Conservation (phyloP, 2,329 filamentous ascomycete species). For the Penicillium sp. region DNA sequence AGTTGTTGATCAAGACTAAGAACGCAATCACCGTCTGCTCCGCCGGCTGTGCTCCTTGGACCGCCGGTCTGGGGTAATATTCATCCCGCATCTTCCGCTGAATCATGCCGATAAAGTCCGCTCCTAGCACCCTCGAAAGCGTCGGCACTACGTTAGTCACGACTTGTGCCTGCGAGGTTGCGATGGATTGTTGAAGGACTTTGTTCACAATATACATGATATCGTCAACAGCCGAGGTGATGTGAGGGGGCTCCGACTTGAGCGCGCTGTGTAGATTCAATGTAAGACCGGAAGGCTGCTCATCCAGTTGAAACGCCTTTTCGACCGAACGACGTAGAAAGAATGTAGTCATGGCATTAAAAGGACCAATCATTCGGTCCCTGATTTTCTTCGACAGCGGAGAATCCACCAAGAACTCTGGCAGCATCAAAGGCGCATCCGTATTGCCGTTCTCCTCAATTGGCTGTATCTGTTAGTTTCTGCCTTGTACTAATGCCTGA, state of each 20-base stretch:
- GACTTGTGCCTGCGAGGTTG: slow-evolving; percentile 77
- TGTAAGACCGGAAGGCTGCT: slow-evolving; percentile 74
- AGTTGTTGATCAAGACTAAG: slow-evolving; percentile 89
- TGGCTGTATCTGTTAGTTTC: slow-evolving; percentile 40
- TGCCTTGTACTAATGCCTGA: not conserved
- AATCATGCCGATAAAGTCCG: slow-evolving; percentile 94
- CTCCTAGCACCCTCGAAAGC: slow-evolving; percentile 72
- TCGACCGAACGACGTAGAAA: slow-evolving; percentile 96
- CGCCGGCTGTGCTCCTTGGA: slow-evolving; percentile 77
- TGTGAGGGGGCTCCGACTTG: slow-evolving; percentile 77
- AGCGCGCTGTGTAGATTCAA: slow-evolving; percentile 69
- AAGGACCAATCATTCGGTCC: slow-evolving; percentile 70
- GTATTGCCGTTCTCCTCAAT: slow-evolving; percentile 50
- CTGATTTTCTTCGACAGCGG: slow-evolving; percentile 75
- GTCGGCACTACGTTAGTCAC: slow-evolving; percentile 74
- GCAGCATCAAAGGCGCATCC: slow-evolving; percentile 55
- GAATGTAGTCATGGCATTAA: slow-evolving; percentile 90
- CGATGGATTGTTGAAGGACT: slow-evolving; percentile 78
- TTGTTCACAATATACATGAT: slow-evolving; percentile 99
- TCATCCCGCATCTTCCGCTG: slow-evolving; percentile 98
- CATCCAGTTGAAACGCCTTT: slow-evolving; percentile 95
- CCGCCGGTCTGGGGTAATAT: slow-evolving; percentile 74
- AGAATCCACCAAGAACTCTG: slow-evolving; percentile 72
- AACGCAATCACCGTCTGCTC: slow-evolving; percentile 87
- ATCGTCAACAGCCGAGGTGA: slow-evolving; percentile 93